Conservation (phyloP, 768 basidiomycete species). For the Mycena galopus region DNA sequence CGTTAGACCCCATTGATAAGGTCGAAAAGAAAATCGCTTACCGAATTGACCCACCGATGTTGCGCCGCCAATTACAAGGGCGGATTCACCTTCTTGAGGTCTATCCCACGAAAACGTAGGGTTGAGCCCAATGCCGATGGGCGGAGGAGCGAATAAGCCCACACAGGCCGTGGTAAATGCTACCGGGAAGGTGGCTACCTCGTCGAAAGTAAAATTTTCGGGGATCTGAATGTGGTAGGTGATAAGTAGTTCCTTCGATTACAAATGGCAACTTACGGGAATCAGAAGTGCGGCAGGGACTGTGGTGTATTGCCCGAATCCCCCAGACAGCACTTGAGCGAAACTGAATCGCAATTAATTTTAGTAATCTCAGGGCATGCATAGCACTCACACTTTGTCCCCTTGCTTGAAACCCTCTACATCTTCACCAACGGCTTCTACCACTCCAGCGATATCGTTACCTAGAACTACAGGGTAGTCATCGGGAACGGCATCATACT, state of each 20-base stretch:
- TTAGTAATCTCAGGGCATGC: background rate
- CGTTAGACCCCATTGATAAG: background rate
- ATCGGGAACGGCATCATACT: conserved; percentile 35
- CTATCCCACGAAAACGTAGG: conserved; percentile 32
- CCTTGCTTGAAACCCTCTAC: conserved; percentile 48
- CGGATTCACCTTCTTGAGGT: conserved; percentile 20
- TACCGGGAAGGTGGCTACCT: conserved; percentile 25
- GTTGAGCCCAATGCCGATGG: conserved; percentile 32
- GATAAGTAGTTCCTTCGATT: background rate
- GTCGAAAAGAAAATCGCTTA: background rate
- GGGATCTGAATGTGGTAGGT: conserved; percentile 22
- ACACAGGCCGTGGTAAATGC: conserved; percentile 23
- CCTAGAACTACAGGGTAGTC: conserved; percentile 50
- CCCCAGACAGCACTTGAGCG: background rate
- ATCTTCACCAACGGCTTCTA: conserved; percentile 47
- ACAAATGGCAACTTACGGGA: background rate
- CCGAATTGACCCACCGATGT: conserved; percentile 31
- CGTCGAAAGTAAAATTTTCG: conserved; percentile 20
- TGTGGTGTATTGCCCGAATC: conserved; percentile 17
- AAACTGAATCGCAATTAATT: conserved; percentile 8
- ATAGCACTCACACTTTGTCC: conserved; percentile 43
- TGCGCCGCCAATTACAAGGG: conserved; percentile 26
- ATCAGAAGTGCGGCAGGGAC: conserved; percentile 1
- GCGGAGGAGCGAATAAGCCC: conserved; percentile 28
- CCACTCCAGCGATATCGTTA: conserved; percentile 50